Base-by-base conservation (phyloP, 2,329 filamentous ascomycete species). In the Trichophyton rubrum region DNA sequence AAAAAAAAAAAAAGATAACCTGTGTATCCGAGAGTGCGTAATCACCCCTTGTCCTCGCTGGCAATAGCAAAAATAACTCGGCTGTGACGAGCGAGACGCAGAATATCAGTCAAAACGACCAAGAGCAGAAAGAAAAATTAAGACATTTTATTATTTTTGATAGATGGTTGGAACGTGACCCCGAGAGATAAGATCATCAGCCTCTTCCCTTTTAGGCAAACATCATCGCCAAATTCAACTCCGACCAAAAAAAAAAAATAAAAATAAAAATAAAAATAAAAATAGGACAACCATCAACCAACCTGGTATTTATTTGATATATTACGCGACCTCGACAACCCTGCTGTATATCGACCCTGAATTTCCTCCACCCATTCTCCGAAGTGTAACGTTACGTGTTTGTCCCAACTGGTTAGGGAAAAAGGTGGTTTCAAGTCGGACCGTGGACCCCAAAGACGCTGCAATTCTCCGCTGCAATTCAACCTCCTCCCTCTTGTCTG, bases 351-450 rank as follows among this genome's bases (percentile, higher is more conserved):
- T 55, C 51, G 27, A 55, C 30, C n/a, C 51, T 9, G 45, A 15
- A 3, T 55, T 35, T 30, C 51, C 51, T 55, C 27, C 27, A 35
- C 27, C 20, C 17, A 27, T 4, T 9, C 2, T 2, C 43, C n/a
- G 51, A 35, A 20, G 51, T 55, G 51, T 55, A 55, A 55, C 27
- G 27, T 55, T 33, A 55, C 51, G 51, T 55, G 27, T n/a, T n/a
- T 55, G 9, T 55, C 51, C 51, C 17, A 35, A 27, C 51, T 55
- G 30, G 51, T 3, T 8, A 24, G 30, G 27, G 6, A 33, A 24
- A 55, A 30, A 51, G 5, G 20, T 33, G 24, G 49, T 55, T 55
- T 55, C 51, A 53, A 51, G 51, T 55, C n/a, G 51, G 51, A 55
- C 51, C 22, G 45, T 51, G 45, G 45, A 47, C 45, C 45, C 45